phyloP scores from a whole-genome alignment of 139 green algal species.

The Chlamydomonas sp. region DNA sequence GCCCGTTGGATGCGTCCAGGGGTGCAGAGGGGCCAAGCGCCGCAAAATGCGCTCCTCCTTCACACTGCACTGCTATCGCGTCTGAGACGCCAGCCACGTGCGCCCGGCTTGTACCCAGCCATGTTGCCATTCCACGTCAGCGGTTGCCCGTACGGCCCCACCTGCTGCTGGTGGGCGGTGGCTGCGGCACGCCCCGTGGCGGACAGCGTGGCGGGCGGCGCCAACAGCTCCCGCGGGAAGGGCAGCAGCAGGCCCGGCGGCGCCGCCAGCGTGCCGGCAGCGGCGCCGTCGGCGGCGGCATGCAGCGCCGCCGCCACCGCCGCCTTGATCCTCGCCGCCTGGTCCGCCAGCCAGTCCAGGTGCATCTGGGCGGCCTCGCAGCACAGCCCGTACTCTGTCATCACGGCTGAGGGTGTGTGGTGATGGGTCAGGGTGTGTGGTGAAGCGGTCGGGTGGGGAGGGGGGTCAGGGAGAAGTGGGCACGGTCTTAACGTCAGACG shows the following conservation, averaged over 20 bases:
- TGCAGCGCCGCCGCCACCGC: constrained; percentile 1
- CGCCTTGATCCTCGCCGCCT: constrained; percentile 18
- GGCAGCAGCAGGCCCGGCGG: constrained; percentile 10
- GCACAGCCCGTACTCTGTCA: background rate
- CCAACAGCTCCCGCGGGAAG: constrained; percentile 22
- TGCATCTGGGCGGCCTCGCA: background rate
- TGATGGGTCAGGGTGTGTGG: background rate
- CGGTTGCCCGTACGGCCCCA: background rate
- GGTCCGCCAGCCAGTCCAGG: constrained; percentile 30
- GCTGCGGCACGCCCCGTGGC: no score
- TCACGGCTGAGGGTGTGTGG: background rate
- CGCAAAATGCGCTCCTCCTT: no score
- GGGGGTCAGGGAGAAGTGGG: no score
- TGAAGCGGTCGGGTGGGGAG: background rate
- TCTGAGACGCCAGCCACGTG: no score
- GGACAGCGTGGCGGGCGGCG: background rate
- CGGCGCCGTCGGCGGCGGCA: background rate
- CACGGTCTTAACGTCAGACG: no score
- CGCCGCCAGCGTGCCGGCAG: background rate
- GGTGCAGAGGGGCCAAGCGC: no score
- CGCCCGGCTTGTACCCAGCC: no score
- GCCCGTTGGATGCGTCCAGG: no score
- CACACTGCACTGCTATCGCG: no score
- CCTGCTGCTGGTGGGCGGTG: background rate
- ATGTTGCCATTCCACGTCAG: no score